phyloP scores from a whole-genome alignment of 2,329 filamentous ascomycete genomes.

The Fusarium brachygibbosum region DNA sequence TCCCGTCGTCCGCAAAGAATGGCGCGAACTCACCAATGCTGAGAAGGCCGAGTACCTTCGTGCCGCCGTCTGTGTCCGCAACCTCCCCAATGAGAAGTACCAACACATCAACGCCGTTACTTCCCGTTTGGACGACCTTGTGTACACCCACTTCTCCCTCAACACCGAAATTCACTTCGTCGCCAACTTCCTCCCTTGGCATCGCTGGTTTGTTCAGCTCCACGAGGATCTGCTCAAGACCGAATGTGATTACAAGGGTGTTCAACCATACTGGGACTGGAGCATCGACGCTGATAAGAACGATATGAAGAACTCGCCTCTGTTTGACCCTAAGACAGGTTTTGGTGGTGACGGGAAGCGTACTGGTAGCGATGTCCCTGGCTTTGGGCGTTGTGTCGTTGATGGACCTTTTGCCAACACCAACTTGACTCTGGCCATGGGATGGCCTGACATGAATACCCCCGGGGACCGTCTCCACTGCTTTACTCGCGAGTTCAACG shows the following conservation, averaged over 20 bases:
- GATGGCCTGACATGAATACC: constrained; percentile 22
- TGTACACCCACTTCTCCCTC: constrained; percentile 17
- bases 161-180: constrained; percentile 22
- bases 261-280: constrained; percentile 31
- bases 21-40: constrained; percentile 21
- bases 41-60: constrained; percentile 24
- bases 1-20: constrained; percentile 23
- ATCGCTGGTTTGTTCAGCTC: constrained; percentile 23
- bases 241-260: constrained; percentile 25
- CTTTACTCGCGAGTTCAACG: constrained; percentile 25
- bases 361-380: constrained; percentile 12
- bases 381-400: constrained; percentile 13
- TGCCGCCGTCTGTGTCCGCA: constrained; percentile 22
- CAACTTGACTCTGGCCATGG: constrained; percentile 22
- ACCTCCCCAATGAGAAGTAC: constrained; percentile 17
- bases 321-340: constrained; percentile 21
- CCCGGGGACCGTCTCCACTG: background rate
- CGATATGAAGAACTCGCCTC: constrained; percentile 5
- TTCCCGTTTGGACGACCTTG: constrained; percentile 15
- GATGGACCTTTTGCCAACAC: constrained; percentile 30
- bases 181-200: constrained; percentile 25
- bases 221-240: constrained; percentile 21
- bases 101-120: background rate
- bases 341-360: constrained; percentile 12
- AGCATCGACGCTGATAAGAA: constrained; percentile 21